These are phyloP conservation scores for Macadamia tetraphylla DNA, from an alignment of 164 flowering plant species.

Conservation along the genomic window DNA sequence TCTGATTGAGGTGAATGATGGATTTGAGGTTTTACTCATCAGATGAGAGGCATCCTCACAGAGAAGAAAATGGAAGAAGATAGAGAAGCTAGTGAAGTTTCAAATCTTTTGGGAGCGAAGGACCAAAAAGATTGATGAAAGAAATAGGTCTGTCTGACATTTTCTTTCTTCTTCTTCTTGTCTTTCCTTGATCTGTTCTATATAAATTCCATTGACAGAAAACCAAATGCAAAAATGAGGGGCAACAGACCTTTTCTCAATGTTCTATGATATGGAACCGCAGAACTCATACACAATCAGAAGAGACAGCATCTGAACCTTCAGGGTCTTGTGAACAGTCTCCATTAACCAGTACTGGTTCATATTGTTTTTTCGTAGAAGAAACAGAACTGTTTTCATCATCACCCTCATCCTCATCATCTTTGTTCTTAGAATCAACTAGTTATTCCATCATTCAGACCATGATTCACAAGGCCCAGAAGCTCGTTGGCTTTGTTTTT, in stretches of 20 bases:
- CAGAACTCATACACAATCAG: not conserved
- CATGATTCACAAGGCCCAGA: constrained; percentile 27
- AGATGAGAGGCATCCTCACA: constrained; percentile 53
- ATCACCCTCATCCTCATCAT: constrained; percentile 24
- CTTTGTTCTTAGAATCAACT: constrained; percentile 12
- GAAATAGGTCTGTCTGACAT: too few relatives aligned
- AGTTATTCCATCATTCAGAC: constrained; percentile 1
- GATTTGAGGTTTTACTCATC: constrained; percentile 47
- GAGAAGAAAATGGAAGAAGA: not conserved
- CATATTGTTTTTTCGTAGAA: constrained; percentile 13
- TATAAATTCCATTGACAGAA: too few relatives aligned
- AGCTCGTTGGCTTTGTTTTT: constrained; percentile 54
- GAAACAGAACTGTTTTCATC: not conserved
- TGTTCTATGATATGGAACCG: not conserved
- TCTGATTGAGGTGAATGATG: constrained; percentile 48
- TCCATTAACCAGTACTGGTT: constrained; percentile 7
- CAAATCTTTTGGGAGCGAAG: too few relatives aligned
- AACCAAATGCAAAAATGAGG: too few relatives aligned
- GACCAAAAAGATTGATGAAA: too few relatives aligned
- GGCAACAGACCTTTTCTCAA: too few relatives aligned
- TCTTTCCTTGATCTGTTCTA: too few relatives aligned
- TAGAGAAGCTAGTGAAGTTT: too few relatives aligned
- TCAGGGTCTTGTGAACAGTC: constrained; percentile 2
- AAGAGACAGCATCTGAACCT: constrained; percentile 3
- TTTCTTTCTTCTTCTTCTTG: too few relatives aligned